Conservation (phyloP, 2,329 filamentous ascomycete genomes). For the Diaporthe aspalathi region DNA sequence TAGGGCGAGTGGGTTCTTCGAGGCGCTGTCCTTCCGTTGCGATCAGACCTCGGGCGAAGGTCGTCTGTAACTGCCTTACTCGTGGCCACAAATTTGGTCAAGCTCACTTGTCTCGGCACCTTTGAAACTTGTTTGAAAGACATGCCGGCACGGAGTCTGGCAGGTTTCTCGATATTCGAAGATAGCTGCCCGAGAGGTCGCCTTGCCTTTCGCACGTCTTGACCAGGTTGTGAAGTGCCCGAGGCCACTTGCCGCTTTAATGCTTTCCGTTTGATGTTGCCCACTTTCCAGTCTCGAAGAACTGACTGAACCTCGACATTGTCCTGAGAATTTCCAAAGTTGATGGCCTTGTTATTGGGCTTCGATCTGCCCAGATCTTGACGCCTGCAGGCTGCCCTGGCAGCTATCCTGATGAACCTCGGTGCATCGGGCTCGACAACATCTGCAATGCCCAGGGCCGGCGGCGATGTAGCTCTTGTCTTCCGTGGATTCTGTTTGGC, state of each 20-base stretch:
- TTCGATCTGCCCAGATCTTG: conserved; percentile 64
- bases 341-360: conserved; percentile 67
- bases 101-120: conserved; percentile 46
- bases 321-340: conserved; percentile 70
- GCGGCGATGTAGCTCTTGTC: conserved; percentile 42
- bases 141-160: conserved; percentile 1
- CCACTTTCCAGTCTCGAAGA: conserved; percentile 67
- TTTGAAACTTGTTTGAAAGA: conserved; percentile 45
- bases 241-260: conserved; percentile 14
- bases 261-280: conserved; percentile 58
- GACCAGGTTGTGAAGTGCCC: background rate
- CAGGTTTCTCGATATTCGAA: conserved; percentile 38
- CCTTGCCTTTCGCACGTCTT: conserved; percentile 40
- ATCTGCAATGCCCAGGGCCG: conserved; percentile 70
- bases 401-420: conserved; percentile 70
- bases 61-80: conserved; percentile 32
- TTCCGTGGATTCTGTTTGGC: conserved; percentile 21
- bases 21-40: background rate
- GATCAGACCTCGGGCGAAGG: background rate
- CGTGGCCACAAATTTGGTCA: conserved; percentile 48
- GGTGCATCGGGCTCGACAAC: conserved; percentile 65
- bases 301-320: conserved; percentile 67
- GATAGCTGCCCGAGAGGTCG: conserved; percentile 43
- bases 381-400: conserved; percentile 63
- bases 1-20: background rate